Percentiles rank a stretch among this genome's conserved stretches.
Evolutionary conservation across 768 basidiomycete genomes (phyloP).

Genomic region (Tricholoma matsutake): DNA sequence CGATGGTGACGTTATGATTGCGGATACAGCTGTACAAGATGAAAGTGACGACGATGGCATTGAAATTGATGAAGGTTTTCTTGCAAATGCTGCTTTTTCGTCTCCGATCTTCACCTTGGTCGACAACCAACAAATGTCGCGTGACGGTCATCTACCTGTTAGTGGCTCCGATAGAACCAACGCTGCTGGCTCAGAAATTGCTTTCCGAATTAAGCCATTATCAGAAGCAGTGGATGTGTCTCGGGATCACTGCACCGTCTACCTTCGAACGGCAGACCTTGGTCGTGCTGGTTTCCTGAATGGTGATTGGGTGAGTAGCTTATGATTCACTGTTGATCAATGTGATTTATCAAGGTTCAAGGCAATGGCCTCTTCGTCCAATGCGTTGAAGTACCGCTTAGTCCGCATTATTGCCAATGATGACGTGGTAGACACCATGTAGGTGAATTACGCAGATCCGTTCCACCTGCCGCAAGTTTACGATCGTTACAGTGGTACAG

Average conservation of each 20-base stretch:
- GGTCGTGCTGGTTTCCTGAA: conserved; percentile 62
- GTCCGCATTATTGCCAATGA: conserved; percentile 58
- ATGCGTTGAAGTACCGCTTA: conserved; percentile 42
- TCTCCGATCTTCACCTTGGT: conserved; percentile 17
- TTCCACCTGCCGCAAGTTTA: neutral
- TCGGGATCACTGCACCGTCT: conserved; percentile 55
- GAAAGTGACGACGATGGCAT: conserved; percentile 38
- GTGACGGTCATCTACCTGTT: conserved; percentile 5
- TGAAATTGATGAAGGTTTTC: conserved; percentile 73
- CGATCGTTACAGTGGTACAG: conserved; percentile 32
- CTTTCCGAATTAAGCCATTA: conserved; percentile 31
- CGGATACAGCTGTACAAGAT: conserved; percentile 15
- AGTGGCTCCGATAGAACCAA: neutral
- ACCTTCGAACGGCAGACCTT: conserved; percentile 61
- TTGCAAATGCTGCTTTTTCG: conserved; percentile 49
- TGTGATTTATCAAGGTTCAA: conserved; percentile 25
- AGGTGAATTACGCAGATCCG: conserved; percentile 14
- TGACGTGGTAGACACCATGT: conserved; percentile 34
- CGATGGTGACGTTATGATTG: conserved; percentile 6
- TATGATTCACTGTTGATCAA: neutral
- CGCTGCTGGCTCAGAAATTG: conserved; percentile 11
- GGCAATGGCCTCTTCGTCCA: conserved; percentile 47
- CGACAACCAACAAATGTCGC: conserved; percentile 8
- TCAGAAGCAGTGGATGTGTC: conserved; percentile 26
- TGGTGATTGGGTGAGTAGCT: conserved; percentile 69